Evolutionary conservation across 2,329 filamentous ascomycete genomes (phyloP), one percentile per base, ranked within the genome.

Genomic region (Albifimbria verrucaria): DNA sequence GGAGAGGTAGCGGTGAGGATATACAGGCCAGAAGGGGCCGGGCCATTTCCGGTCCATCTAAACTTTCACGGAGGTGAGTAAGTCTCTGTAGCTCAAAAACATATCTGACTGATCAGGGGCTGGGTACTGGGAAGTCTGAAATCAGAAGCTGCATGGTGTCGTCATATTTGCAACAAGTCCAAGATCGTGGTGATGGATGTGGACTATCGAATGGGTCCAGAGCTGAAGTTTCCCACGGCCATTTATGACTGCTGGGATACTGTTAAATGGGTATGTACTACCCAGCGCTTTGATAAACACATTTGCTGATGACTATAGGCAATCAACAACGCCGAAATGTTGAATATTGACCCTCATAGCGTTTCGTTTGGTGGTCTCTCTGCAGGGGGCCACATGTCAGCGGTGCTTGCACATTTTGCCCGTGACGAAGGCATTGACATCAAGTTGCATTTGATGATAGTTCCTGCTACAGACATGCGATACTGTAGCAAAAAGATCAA

Each of bases 361-460:
- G 56, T 62, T 12, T 62, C 61, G 0, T 62, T 65, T 20, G 60
- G 62, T 0, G 62, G 61, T 1, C 53, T 64, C n/a, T 60, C 61
- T 0, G 60, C 62, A 2, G 62, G 59, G 3, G 61, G 61, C 2
- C 60, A 64, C 7, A 65, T 67, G 52, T 62, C 66, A 2, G 68
- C 68, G 9, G 67, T 72, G 0, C 54, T 71, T 32, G 62, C 66
- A 1, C 68, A 69, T 51, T 61, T 70, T 11, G 68, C 68, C 43
- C 60, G 68, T 20, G 66, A 72, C 36, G 62, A 67, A n/a, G 48
- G 26, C 0, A 43, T 63, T 21, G 53, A 61, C 3, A 58, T 72
- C 24, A 68, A 65, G 26, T 50, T 68, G 4, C 63, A 68, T 11
- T 39, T 68, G 23, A 60, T 68, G 57, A 59, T 68, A 5, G 67